Percentiles rank a stretch among this genome's conserved stretches.
Evolutionary conservation across 2,329 filamentous ascomycete genomes (phyloP).

Genomic region (Colletotrichum neosansevieriae): DNA sequence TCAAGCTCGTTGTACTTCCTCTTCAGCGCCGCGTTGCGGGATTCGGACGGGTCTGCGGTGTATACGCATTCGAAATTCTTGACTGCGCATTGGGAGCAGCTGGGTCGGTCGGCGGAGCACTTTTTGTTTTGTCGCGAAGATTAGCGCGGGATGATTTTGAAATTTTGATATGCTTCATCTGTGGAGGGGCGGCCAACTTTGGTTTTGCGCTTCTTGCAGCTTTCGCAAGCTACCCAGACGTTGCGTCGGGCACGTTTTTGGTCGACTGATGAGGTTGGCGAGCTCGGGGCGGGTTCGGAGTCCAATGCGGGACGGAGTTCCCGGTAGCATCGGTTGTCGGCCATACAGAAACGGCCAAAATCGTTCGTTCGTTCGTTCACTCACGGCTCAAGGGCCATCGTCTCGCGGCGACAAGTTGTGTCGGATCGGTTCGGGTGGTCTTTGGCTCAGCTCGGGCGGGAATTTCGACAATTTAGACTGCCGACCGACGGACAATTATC

Average conservation of each 20-base stretch:
- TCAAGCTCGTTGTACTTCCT: conserved; percentile 16
- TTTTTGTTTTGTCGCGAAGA: conserved; percentile 45
- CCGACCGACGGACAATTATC: too few species aligned
- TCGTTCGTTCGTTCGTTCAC: not conserved
- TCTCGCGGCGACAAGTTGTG: too few species aligned
- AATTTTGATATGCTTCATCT: not conserved
- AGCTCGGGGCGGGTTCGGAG: not conserved
- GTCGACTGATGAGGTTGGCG: not conserved
- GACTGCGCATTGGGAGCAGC: conserved; percentile 51
- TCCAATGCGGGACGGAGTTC: conserved; percentile 22
- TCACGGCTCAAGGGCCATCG: not conserved
- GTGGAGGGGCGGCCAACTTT: conserved; percentile 1
- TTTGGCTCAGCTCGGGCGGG: too few species aligned
- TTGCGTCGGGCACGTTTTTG: conserved; percentile 14
- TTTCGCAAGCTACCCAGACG: conserved; percentile 23
- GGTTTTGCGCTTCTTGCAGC: conserved; percentile 23
- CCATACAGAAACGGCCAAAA: conserved; percentile 7
- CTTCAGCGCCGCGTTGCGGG: conserved; percentile 19
- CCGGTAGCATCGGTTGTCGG: conserved; percentile 1
- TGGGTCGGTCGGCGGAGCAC: conserved; percentile 55
- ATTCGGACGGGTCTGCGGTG: conserved; percentile 47
- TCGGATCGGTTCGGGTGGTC: too few species aligned
- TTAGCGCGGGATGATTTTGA: not conserved
- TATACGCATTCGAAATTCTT: conserved; percentile 54
- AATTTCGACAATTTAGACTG: too few species aligned